These are phyloP conservation scores for Pythium phragmiticola DNA, from an alignment of 352 stramenopile species.

Conservation along the genomic window DNA sequence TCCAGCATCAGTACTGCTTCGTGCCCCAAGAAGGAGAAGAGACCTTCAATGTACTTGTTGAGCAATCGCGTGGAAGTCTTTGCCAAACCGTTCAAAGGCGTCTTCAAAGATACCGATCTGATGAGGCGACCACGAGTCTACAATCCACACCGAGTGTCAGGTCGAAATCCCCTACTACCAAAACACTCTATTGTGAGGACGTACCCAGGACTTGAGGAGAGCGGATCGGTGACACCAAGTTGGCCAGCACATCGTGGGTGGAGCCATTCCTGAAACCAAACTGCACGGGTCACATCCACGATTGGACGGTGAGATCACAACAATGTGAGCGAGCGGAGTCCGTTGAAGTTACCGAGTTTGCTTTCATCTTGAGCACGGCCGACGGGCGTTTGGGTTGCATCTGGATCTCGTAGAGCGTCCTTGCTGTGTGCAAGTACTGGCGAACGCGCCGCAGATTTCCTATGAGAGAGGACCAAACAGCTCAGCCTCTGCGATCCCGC, in stretches of 20 bases:
- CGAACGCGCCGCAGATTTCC: constrained; percentile 56
- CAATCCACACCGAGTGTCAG: neutral
- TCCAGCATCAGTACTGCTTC: neutral
- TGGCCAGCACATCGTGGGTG: constrained; percentile 65
- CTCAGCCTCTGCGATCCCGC: neutral
- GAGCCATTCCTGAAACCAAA: constrained; percentile 66
- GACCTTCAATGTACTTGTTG: constrained; percentile 39
- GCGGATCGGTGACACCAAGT: constrained; percentile 66
- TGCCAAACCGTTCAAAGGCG: constrained; percentile 67
- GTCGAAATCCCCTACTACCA: neutral
- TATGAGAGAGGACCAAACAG: constrained; percentile 20
- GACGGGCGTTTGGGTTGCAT: constrained; percentile 70
- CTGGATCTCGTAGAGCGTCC: constrained; percentile 72
- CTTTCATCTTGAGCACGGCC: constrained; percentile 74
- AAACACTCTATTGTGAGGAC: neutral
- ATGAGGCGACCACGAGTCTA: constrained; percentile 74
- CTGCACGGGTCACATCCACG: constrained; percentile 25
- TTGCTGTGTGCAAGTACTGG: constrained; percentile 56
- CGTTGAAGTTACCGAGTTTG: constrained; percentile 38
- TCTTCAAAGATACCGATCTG: constrained; percentile 83
- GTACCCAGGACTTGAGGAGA: constrained; percentile 68
- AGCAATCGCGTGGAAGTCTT: constrained; percentile 77
- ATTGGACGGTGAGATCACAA: neutral
- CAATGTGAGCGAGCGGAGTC: neutral
- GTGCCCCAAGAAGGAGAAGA: neutral